Percentiles rank a stretch among this genome's conserved stretches.
These are phyloP conservation scores for Aspergillus phoenicis DNA, from an alignment of 2,329 filamentous ascomycete genomes.

Conservation along the genomic window DNA sequence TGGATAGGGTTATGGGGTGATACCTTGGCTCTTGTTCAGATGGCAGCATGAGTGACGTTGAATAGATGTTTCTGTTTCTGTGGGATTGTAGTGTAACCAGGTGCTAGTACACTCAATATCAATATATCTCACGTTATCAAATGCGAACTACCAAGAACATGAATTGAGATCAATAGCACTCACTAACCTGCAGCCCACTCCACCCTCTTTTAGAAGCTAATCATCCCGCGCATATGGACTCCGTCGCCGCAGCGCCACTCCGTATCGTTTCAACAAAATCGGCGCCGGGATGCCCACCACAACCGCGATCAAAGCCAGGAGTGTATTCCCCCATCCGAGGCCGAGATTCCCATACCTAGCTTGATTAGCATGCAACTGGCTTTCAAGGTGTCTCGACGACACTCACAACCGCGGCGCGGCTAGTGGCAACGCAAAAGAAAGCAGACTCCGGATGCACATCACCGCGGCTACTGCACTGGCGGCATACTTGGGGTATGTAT, in stretches of 20 bases:
- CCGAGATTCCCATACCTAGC: not conserved
- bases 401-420: conserved; percentile 12
- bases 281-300: not conserved
- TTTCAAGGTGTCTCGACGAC: not conserved
- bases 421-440: conserved; percentile 8
- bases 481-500: conserved; percentile 40
- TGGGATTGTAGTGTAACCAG: not conserved
- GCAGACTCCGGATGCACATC: conserved; percentile 28
- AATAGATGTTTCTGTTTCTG: no score
- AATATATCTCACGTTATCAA: no score
- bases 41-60: not conserved
- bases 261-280: not conserved
- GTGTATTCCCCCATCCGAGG: conserved; percentile 3
- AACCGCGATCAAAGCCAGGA: not conserved
- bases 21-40: not conserved
- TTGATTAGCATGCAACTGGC: not conserved
- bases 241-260: not conserved
- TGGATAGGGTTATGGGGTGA: conserved; percentile 17
- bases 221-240: not conserved
- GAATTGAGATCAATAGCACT: no score
- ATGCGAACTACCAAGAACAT: no score
- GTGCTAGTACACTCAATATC: not conserved
- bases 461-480: conserved; percentile 40
- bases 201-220: not conserved
- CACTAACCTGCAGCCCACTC: no score